Base-by-base conservation (phyloP, 352 stramenopile species). In the Globisporangium canariense region DNA sequence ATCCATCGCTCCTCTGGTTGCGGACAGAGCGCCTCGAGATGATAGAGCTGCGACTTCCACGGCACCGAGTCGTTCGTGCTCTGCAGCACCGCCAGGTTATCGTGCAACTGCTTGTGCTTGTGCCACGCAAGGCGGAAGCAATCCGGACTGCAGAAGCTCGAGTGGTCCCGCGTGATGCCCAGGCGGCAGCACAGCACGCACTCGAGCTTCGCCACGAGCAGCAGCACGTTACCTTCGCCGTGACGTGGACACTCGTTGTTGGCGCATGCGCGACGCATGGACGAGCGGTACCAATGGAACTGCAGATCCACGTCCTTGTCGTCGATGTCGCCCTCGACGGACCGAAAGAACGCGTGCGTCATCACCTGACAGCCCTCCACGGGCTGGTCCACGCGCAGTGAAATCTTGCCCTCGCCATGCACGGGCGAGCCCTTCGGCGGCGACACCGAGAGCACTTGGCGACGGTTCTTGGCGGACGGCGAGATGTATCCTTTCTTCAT, bases 261-360 rank as follows among this genome's bases (percentile, higher is more conserved):
- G 60, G 82, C 81, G 58, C 82, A 91, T 2, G 79, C 79, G 10
- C 76, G 76, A 30, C 72, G 74, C 65, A 81, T 75, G 25, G 71
- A 77, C 46, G 79, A 89, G 47, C 77, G 72, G 65, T 78, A 91
- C 82, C 82, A 91, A 45, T 81, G 69, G 66, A 89, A 91, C 64
- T 86, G 58, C 66, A 91, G 74, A 16, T 85, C 76, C 38, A 90
- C 82, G 51, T 84, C 75, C 51, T 88, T 83, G 67, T 89, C 79
- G 62, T 91, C 79, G 45, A 88, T 89, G 65, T 89, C 81, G 30
- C 80, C 77, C 5, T 89, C 80, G 8, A 78, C 72, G 3, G 80
- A 89, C 36, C 82, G 82, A 57, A 89, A 91, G 65, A 91, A 91
- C n/a, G 81, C 79, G 65, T 91, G 83, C 64, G 81, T 87, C 76